phyloP scores from a whole-genome alignment of 345 rosid species.

The Linum lewisii region DNA sequence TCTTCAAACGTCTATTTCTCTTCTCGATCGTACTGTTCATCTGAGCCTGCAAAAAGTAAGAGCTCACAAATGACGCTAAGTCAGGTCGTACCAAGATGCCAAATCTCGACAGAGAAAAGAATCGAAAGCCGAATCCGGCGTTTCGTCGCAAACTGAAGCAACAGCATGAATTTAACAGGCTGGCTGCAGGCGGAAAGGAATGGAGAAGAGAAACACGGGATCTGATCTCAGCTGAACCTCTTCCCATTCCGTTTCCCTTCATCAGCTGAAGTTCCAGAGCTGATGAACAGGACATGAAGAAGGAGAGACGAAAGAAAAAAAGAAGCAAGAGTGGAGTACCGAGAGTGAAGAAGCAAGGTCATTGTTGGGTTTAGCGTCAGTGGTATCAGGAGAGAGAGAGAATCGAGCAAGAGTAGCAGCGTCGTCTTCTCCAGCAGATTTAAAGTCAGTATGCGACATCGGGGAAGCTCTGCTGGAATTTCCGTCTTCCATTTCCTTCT shows the following conservation, averaged over 20 bases:
- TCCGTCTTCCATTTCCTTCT: slow-evolving; percentile 17
- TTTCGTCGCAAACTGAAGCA: not conserved
- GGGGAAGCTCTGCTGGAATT: slow-evolving; percentile 9
- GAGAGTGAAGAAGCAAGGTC: not conserved
- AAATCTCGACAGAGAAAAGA: not conserved
- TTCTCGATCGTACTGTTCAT: slow-evolving; percentile 9
- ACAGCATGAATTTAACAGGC: not conserved
- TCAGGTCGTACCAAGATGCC: not conserved
- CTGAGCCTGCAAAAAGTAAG: not conserved
- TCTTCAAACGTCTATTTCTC: slow-evolving; percentile 13
- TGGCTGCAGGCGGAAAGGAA: not conserved
- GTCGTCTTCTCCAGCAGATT: slow-evolving; percentile 13
- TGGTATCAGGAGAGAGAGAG: slow-evolving; percentile 3
- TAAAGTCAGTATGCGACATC: not conserved
- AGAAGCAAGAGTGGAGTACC: not conserved
- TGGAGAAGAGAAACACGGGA: not conserved
- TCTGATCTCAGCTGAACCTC: not conserved
- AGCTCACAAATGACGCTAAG: not conserved
- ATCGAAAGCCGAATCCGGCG: not conserved
- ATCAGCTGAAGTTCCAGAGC: not conserved
- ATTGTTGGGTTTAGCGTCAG: not conserved
- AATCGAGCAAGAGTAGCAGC: slow-evolving; percentile 8
- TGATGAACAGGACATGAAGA: not conserved
- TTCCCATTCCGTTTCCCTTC: not conserved
- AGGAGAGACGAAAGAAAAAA: not conserved